Evolutionary conservation across 2,329 filamentous ascomycete genomes (phyloP), one percentile per base, ranked within the genome.

Genomic region (Trichophyton equinum): DNA sequence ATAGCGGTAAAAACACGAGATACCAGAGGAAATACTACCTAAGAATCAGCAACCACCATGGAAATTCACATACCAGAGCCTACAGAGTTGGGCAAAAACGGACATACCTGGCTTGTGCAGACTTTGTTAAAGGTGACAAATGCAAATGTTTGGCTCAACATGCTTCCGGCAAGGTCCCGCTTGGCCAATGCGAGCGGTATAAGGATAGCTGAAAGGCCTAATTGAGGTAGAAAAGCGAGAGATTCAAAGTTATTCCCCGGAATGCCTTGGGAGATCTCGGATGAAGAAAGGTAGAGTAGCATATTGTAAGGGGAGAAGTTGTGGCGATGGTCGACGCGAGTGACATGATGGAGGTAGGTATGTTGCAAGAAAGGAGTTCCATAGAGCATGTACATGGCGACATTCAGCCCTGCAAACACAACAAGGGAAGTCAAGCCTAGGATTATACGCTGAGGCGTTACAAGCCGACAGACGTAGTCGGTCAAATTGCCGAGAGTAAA

Each of bases 121-220:
- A 99, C 94, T 77, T 99, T 99, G 77, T 99, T 99, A 68, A 97
- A 97, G 0, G 91, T 86, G 3, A 97, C 94, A 74, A 99, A 99
- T 0, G 92, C 89, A 75, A 96, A 96, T 0, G 94, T 97, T 75
- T 99, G 94, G 3, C 89, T 90, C 64, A 97, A 82, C 88, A 97
- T 91, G 4, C 89, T 86, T 0, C 85, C 83, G 0, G 91, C 81
- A 0, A 99, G 81, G 68, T 94, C 86, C 67, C 84, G 87, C 72
- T 92, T 95, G 15, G 89, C 89, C 20, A 96, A 76, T 1, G 81
- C 79, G 1, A 96, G 70, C 0, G 89, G 87, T 49, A 97, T 86
- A 4, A 89, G 77, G 9, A 95, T 67, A 11, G 88, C 85, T 0
- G 89, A 89, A 13, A 99, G 82, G 33, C 89, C 77, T 0, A 99